A percentile compares a stretch with the other conserved stretches of the same genome.
phyloP scores from a whole-genome alignment of 1,284 basidiomycete genomes.

The Malassezia caprae region DNA sequence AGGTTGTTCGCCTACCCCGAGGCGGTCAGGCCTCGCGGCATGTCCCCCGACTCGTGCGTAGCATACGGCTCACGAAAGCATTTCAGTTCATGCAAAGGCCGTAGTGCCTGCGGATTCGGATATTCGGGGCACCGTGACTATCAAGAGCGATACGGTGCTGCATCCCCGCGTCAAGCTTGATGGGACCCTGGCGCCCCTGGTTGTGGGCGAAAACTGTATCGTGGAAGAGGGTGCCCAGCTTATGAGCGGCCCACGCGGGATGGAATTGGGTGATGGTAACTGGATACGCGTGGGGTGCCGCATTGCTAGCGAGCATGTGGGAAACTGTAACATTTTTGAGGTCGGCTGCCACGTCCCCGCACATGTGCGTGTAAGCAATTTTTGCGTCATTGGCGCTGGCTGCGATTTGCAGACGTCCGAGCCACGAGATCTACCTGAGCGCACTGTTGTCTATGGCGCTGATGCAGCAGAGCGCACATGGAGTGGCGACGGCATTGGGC shows the following conservation, averaged over 20 bases:
- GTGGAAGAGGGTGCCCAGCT: constrained; percentile 82
- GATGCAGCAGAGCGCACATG: constrained; percentile 64
- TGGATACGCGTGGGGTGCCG: constrained; percentile 84
- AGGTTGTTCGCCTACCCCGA: background rate
- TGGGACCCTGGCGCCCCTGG: constrained; percentile 72
- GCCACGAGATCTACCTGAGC: constrained; percentile 58
- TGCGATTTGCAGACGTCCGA: constrained; percentile 49
- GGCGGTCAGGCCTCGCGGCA: background rate
- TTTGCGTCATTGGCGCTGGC: constrained; percentile 70
- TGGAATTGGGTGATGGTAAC: constrained; percentile 83
- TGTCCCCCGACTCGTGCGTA: background rate
- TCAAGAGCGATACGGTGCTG: constrained; percentile 55
- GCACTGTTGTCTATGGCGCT: constrained; percentile 72
- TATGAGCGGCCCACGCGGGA: constrained; percentile 60
- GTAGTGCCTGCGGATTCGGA: constrained; percentile 8
- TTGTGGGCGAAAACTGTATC: constrained; percentile 76
- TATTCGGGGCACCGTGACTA: constrained; percentile 5
- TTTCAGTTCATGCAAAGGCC: constrained; percentile 1
- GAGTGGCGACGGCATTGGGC: constrained; percentile 73
- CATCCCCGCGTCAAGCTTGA: constrained; percentile 86
- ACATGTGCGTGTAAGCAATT: constrained; percentile 63
- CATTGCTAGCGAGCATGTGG: constrained; percentile 65
- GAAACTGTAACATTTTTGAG: constrained; percentile 72
- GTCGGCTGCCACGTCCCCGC: constrained; percentile 68
- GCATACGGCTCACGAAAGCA: background rate